These are phyloP conservation scores for Laetiporus sulphureus DNA, from an alignment of 1,284 basidiomycete species.

Conservation along the genomic window DNA sequence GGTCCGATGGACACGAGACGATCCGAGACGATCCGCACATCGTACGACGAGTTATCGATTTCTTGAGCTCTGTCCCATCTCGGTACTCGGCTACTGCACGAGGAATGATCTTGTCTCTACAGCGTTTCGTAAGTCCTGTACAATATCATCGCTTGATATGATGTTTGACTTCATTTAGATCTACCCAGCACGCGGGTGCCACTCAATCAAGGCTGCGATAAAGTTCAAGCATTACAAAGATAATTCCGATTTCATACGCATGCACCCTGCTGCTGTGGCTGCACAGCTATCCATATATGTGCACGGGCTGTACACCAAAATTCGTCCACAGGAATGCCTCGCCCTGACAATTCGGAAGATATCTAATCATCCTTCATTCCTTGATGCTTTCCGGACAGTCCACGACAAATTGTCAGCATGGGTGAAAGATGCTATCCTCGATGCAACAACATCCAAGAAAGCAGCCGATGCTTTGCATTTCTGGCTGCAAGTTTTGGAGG, in stretches of 20 bases:
- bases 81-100: conserved; percentile 41
- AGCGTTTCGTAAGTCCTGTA: conserved; percentile 41
- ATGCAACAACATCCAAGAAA: conserved; percentile 40
- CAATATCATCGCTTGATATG: too few relatives aligned
- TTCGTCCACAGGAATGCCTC: conserved; percentile 57
- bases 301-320: conserved; percentile 48
- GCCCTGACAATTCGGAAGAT: too few relatives aligned
- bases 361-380: conserved; percentile 39
- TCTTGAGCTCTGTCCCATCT: conserved; percentile 40
- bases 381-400: conserved; percentile 50
- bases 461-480: conserved; percentile 58
- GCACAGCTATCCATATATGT: conserved; percentile 60
- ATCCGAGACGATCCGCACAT: conserved; percentile 60
- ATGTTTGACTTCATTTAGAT: too few relatives aligned
- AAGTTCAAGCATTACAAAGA: conserved; percentile 34
- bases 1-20: conserved; percentile 55
- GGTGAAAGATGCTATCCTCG: conserved; percentile 59
- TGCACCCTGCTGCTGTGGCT: conserved; percentile 51
- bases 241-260: conserved; percentile 45
- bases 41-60: conserved; percentile 47
- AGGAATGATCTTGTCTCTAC: conserved; percentile 44
- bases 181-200: too few relatives aligned
- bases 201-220: conserved; percentile 5
- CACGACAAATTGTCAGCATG: conserved; percentile 57
- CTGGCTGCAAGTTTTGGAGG: conserved; percentile 75